A percentile compares a stretch with the other conserved stretches of the same genome.
These are phyloP conservation scores for Colletotrichum higginsianum DNA, from an alignment of 2,329 filamentous ascomycete species.

Conservation along the genomic window DNA sequence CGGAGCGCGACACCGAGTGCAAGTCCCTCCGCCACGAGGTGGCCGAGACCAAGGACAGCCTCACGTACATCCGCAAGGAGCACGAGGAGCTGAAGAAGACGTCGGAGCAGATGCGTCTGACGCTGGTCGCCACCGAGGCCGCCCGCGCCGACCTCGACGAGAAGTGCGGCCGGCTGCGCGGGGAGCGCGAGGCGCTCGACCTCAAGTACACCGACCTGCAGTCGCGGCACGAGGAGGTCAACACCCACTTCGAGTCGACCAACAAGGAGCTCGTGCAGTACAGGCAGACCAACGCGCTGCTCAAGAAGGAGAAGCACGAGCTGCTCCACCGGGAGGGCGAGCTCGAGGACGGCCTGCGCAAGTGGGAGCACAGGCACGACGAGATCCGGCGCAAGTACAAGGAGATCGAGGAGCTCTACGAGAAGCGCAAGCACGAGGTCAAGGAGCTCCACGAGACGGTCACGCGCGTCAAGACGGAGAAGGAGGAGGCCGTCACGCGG, in stretches of 20 bases:
- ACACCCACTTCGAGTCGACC: conserved; percentile 8
- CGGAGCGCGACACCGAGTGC: conserved; percentile 30
- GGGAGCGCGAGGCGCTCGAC: conserved; percentile 26
- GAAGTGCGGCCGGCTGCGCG: conserved; percentile 22
- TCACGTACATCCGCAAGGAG: conserved; percentile 24
- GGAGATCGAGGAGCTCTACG: conserved; percentile 25
- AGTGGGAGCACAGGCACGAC: conserved; percentile 25
- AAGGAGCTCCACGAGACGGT: conserved; percentile 31
- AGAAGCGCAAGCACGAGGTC: conserved; percentile 32
- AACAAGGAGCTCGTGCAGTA: conserved; percentile 27
- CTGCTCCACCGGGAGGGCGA: conserved; percentile 18
- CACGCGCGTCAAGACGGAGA: conserved; percentile 21
- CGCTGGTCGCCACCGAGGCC: conserved; percentile 17
- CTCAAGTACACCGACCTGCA: conserved; percentile 28
- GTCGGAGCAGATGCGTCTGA: conserved; percentile 19
- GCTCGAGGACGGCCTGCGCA: conserved; percentile 24
- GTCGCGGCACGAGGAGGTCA: conserved; percentile 30
- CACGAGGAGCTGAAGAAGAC: conserved; percentile 34
- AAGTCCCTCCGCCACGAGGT: conserved; percentile 23
- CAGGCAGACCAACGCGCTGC: conserved; percentile 10
- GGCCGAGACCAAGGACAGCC: conserved; percentile 17
- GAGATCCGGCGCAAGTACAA: conserved; percentile 35
- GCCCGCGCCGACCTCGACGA: conserved; percentile 23
- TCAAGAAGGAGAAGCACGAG: conserved; percentile 33
- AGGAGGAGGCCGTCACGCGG: conserved; percentile 21